Evolutionary conservation across 257 asterid species (phyloP), one percentile per base, ranked within the genome.

Genomic region (Primulina eburnea): DNA sequence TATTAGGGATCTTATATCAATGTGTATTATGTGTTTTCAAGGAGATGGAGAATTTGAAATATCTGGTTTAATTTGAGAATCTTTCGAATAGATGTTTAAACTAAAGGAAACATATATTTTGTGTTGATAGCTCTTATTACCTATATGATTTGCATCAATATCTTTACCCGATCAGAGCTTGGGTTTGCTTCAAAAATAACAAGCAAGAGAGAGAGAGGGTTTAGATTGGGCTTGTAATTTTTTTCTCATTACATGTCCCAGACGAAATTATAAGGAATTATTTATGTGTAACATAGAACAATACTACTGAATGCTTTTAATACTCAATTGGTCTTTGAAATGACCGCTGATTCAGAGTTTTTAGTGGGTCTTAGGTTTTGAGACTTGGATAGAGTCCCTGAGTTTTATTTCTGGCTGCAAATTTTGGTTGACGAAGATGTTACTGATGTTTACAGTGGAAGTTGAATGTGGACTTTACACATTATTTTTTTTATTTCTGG

Each of bases 401-500:
- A 37, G 57, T 68, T 57, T 4, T 11, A 33, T 10, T 18, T 24
- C 32, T 69, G 17, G 35, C n/a, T 60, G 72, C 34, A 65, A 67
- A 21, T 61, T 53, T 43, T 21, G 6, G 38, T 40, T 61, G 34
- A 64, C 0, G 29, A 6, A 47, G 43, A 50, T 30, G 29, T 12
- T 72, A 55, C 59, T 28, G 64, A 67, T 26, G 7, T 58, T 11
- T 37, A 28, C 16, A n/a, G 16, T 53, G 43, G 43, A 43, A 32
- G 40, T 52, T 69, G 56, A 16, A 56, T 3, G 38, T 38, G 64
- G 2, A 47, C 55, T 40, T 37, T 40, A 40, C 52, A 10, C 52
- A 40, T 3, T 10, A 40, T 40, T 24, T 0, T 34, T 52, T 3
- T 20, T 43, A 26, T 3, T 62, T 62, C 4, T 5, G 43, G 57